Conservation (phyloP, 495 filamentous ascomycete species). For the Rhypophila decipiens region DNA sequence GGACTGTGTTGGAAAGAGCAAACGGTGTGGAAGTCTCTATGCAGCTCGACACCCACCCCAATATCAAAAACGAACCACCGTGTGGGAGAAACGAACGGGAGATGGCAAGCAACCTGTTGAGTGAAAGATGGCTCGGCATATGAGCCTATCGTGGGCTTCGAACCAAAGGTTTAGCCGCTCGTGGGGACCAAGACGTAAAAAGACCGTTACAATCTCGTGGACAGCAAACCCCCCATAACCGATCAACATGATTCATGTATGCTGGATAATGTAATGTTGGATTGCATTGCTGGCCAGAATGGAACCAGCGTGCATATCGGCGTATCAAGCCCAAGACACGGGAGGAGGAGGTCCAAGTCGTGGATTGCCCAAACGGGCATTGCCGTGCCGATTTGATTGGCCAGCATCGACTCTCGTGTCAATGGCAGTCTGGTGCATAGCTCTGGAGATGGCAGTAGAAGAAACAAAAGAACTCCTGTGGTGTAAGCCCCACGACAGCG, state of each 20-base stretch:
- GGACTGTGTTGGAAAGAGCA: constrained; percentile 7
- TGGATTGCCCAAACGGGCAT: constrained; percentile 12
- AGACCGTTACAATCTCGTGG: not conserved
- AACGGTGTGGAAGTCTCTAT: constrained; percentile 9
- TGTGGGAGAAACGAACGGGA: not conserved
- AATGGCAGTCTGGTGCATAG: too few relatives aligned
- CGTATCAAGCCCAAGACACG: too few relatives aligned
- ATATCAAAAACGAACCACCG: not conserved
- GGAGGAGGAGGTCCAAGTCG: not conserved
- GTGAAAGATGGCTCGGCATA: constrained; percentile 5
- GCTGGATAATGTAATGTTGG: constrained; percentile 3
- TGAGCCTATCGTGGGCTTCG: not conserved
- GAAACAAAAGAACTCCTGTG: not conserved
- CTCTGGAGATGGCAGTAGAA: not conserved
- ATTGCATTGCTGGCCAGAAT: constrained; percentile 7
- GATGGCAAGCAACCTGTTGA: constrained; percentile 2
- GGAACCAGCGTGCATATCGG: constrained; percentile 9
- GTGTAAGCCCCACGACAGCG: constrained; percentile 1
- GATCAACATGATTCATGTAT: not conserved
- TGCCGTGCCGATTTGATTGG: constrained; percentile 9
- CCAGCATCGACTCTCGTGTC: not conserved
- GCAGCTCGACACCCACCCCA: not conserved
- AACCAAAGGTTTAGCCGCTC: constrained; percentile 9
- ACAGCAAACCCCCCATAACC: constrained; percentile 2
- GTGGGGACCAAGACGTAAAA: not conserved